A percentile compares a stretch with the other conserved stretches of the same genome.
Evolutionary conservation across 2,329 filamentous ascomycete species (phyloP).

Genomic region (Penicillium sp.): DNA sequence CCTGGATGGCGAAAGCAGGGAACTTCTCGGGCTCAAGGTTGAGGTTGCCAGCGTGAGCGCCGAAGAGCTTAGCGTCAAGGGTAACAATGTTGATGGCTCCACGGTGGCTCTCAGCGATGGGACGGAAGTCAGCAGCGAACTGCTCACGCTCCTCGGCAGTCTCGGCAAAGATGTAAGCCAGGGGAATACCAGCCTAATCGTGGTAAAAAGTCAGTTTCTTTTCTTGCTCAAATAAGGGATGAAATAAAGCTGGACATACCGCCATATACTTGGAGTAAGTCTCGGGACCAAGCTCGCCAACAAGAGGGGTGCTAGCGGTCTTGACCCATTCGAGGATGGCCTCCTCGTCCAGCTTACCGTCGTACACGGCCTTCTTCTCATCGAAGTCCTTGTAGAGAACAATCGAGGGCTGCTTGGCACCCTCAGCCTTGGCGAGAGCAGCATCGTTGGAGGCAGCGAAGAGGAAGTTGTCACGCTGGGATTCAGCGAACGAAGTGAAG

Average conservation of each 20-base stretch:
- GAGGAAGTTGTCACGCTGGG: slow-evolving; percentile 79
- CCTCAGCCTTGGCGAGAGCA: slow-evolving; percentile 77
- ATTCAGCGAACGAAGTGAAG: slow-evolving; percentile 63
- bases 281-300: slow-evolving; percentile 93
- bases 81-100: slow-evolving; percentile 95
- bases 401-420: slow-evolving; percentile 73
- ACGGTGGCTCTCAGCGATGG: slow-evolving; percentile 82
- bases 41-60: slow-evolving; percentile 89
- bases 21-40: slow-evolving; percentile 94
- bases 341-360: slow-evolving; percentile 70
- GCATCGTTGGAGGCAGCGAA: slow-evolving; percentile 83
- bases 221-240: not conserved
- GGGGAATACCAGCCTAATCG: slow-evolving; percentile 64
- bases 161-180: slow-evolving; percentile 97
- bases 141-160: slow-evolving; percentile 77
- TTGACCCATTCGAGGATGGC: slow-evolving; percentile 76
- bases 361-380: slow-evolving; percentile 81
- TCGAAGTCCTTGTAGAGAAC: slow-evolving; percentile 98
- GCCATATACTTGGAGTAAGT: slow-evolving; percentile 95
- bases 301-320: slow-evolving; percentile 73
- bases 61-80: slow-evolving; percentile 88
- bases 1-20: slow-evolving; percentile 96
- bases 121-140: slow-evolving; percentile 68
- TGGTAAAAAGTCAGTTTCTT: not conserved
- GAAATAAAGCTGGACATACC: slow-evolving; percentile 35